These are phyloP conservation scores for Yarrowia divulgata DNA, from an alignment of 805 yeast species.

Conservation along the genomic window DNA sequence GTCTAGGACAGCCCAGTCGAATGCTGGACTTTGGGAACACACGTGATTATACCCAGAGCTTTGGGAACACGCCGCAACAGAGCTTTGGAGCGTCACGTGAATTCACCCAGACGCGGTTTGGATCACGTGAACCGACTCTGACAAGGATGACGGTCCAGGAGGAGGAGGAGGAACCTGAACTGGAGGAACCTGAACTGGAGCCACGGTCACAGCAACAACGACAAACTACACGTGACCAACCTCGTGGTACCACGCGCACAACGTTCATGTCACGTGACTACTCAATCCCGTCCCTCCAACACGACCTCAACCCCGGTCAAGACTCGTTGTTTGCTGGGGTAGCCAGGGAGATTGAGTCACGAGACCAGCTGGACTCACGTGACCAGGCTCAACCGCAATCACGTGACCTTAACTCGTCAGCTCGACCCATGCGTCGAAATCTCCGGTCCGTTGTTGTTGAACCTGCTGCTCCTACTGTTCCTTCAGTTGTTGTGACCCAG, in stretches of 20 bases:
- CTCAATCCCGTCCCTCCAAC: conserved; percentile 10
- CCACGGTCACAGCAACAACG: background rate
- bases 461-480: background rate
- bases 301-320: conserved; percentile 5
- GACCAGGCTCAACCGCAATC: background rate
- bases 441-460: conserved; percentile 7
- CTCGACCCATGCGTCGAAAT: background rate
- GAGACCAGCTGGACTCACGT: background rate
- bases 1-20: conserved; percentile 18
- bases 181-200: background rate
- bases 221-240: background rate
- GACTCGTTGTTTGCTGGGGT: conserved; percentile 21
- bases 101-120: background rate
- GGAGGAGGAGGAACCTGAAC: background rate
- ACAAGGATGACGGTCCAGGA: background rate
- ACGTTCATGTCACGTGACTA: conserved; percentile 17
- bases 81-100: conserved; percentile 4
- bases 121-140: conserved; percentile 7
- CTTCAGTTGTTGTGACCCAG: background rate
- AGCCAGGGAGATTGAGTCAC: background rate
- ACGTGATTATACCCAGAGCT: conserved; percentile 2
- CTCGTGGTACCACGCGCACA: conserved; percentile 2
- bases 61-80: background rate
- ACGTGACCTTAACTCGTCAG: background rate
- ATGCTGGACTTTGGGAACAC: conserved; percentile 14